Conservation (phyloP, 176 grass and related monocot genomes). For the Ensete ventricosum region DNA sequence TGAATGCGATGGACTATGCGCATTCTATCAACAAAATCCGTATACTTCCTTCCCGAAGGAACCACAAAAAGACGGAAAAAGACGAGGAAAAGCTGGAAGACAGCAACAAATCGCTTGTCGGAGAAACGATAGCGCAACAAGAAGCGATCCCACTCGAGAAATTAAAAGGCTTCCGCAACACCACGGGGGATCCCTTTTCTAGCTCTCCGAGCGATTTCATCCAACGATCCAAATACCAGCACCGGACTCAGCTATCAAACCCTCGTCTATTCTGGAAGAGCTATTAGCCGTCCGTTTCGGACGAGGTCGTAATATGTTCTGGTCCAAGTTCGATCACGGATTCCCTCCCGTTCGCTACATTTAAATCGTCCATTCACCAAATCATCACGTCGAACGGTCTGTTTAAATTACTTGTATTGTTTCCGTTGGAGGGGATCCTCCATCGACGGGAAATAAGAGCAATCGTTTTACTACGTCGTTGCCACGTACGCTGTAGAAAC, state of each 20-base stretch:
- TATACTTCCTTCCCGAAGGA: too few species aligned
- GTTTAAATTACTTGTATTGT: neutral
- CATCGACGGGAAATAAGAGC: too few species aligned
- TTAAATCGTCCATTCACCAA: neutral
- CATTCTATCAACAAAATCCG: neutral
- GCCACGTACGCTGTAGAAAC: too few species aligned
- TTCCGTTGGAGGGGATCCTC: neutral
- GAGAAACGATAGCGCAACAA: neutral
- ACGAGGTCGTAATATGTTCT: too few species aligned
- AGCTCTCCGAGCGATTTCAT: neutral
- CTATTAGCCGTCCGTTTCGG: neutral
- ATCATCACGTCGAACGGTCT: neutral
- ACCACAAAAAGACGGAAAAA: too few species aligned
- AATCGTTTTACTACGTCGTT: too few species aligned
- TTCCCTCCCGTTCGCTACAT: neutral
- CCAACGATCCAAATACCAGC: neutral
- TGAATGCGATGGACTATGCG: neutral
- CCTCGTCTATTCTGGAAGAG: neutral
- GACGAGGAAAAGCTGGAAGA: neutral
- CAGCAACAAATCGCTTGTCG: neutral
- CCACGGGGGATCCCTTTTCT: neutral
- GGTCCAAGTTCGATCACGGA: neutral
- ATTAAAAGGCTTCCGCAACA: neutral
- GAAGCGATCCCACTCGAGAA: neutral
- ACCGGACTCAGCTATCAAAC: neutral